A percentile compares a stretch with the other conserved stretches of the same genome.
These are phyloP conservation scores for Taphrina populina DNA, from an alignment of 1,139 yeast species.

Conservation along the genomic window DNA sequence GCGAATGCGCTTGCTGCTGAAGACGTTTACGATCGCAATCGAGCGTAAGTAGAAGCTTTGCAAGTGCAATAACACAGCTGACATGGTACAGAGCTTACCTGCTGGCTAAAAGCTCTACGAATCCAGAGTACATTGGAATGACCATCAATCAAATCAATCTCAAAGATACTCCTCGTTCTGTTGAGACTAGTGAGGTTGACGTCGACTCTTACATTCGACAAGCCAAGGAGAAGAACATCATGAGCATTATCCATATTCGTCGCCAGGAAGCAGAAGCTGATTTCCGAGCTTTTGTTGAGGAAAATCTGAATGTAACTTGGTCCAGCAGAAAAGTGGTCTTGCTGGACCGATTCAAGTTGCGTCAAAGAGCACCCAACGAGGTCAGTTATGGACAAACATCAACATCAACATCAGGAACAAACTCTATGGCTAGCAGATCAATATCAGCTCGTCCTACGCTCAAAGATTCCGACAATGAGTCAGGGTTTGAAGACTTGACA, in stretches of 20 bases:
- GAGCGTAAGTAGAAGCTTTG: conserved; percentile 20
- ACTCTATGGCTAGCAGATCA: no score
- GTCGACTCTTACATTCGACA: conserved; percentile 51
- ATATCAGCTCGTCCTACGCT: neutral
- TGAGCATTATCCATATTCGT: conserved; percentile 80
- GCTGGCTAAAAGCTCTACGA: conserved; percentile 83
- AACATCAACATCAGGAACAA: no score
- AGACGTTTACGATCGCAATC: neutral
- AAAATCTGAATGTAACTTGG: conserved; percentile 81
- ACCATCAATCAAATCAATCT: conserved; percentile 49
- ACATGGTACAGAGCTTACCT: conserved; percentile 63
- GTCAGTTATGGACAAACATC: no score
- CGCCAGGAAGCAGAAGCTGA: conserved; percentile 73
- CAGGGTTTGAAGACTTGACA: neutral
- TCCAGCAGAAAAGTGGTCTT: conserved; percentile 67
- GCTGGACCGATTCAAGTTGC: conserved; percentile 55
- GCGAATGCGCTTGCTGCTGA: neutral
- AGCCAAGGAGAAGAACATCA: conserved; percentile 77
- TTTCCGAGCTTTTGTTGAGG: conserved; percentile 73
- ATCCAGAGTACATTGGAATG: conserved; percentile 79
- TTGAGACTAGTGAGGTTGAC: conserved; percentile 41
- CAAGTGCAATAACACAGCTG: no score
- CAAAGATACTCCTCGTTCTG: conserved; percentile 42
- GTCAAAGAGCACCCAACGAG: neutral
- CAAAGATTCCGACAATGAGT: neutral